Evolutionary conservation across 2,329 filamentous ascomycete species (phyloP).

Genomic region (Alternaria incomplexa): DNA sequence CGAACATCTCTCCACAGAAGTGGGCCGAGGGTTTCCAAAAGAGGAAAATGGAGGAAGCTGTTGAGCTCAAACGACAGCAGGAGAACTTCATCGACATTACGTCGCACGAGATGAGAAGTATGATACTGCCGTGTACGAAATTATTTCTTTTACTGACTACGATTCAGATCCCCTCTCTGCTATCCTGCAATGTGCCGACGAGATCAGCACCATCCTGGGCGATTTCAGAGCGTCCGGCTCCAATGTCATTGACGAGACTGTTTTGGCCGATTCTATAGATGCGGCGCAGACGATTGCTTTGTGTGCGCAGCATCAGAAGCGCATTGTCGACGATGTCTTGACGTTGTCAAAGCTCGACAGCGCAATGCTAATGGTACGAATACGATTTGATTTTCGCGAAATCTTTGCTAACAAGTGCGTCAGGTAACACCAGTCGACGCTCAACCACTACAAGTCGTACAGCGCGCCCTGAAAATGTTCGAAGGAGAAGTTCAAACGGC

Average conservation of each 20-base stretch:
- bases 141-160: background rate
- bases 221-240: constrained; percentile 55
- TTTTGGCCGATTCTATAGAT: constrained; percentile 69
- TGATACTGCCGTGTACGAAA: background rate
- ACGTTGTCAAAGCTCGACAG: constrained; percentile 70
- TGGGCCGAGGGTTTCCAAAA: constrained; percentile 82
- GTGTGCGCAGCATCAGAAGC: constrained; percentile 80
- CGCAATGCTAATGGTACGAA: constrained; percentile 66
- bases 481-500: constrained; percentile 74
- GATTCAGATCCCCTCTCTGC: constrained; percentile 68
- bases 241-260: constrained; percentile 53
- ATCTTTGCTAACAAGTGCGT: background rate
- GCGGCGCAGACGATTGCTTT: constrained; percentile 78
- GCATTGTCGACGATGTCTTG: constrained; percentile 57
- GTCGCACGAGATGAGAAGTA: constrained; percentile 73
- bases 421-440: constrained; percentile 70
- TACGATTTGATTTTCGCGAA: background rate
- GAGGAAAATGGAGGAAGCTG: constrained; percentile 77
- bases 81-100: constrained; percentile 84
- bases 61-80: constrained; percentile 80
- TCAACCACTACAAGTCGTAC: constrained; percentile 70
- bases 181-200: constrained; percentile 77
- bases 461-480: constrained; percentile 77
- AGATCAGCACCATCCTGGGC: constrained; percentile 64
- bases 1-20: constrained; percentile 86